phyloP scores from a whole-genome alignment of 352 stramenopile genomes.

The Globisporangium barbulae region DNA sequence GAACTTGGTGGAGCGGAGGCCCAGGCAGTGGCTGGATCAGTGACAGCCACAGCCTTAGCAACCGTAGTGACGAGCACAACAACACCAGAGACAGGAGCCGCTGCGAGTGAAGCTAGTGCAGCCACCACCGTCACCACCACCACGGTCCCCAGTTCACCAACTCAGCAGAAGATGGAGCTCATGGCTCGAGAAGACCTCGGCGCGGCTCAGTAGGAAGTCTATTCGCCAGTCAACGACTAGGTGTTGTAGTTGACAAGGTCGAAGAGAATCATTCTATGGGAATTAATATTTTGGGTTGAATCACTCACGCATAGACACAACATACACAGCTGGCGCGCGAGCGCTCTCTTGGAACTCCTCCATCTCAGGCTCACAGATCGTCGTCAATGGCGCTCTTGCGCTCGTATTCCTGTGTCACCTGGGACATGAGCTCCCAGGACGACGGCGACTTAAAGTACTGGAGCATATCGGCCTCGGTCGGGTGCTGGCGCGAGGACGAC shows the following conservation, averaged over 20 bases:
- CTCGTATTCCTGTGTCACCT: conserved; percentile 58
- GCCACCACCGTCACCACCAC: not conserved
- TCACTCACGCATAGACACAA: conserved; percentile 14
- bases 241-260: not conserved
- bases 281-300: conserved; percentile 13
- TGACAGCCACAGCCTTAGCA: too few relatives aligned
- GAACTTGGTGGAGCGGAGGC: not conserved
- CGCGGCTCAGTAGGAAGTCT: not conserved
- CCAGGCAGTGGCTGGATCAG: not conserved
- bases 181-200: conserved; percentile 5
- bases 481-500: conserved; percentile 18
- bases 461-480: conserved; percentile 58
- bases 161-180: not conserved
- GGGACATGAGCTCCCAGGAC: conserved; percentile 63
- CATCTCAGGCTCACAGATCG: conserved; percentile 10
- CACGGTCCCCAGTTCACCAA: not conserved
- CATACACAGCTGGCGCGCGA: conserved; percentile 1
- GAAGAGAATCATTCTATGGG: conserved; percentile 3
- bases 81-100: not conserved
- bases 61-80: not conserved
- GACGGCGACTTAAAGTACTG: conserved; percentile 71
- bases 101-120: not conserved
- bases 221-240: too few relatives aligned
- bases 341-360: not conserved
- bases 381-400: conserved; percentile 13